Evolutionary conservation across 1,139 yeast genomes (phyloP), one percentile per base, ranked within the genome.

Genomic region (Candida pseudoviswanathii): DNA sequence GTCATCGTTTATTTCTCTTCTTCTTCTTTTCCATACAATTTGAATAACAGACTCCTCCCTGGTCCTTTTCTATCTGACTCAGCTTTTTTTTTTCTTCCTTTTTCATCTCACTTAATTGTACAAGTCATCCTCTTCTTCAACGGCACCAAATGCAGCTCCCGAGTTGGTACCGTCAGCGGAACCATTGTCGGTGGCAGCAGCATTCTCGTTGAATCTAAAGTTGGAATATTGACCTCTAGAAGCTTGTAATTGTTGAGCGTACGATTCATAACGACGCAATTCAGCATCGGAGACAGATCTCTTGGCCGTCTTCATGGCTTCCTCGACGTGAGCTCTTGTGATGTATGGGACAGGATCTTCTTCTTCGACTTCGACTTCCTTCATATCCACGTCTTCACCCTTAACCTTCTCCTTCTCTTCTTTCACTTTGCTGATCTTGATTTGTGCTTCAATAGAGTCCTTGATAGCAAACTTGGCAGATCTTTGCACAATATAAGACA

Each of bases 241-340:
- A 47, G 96, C 89, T 71, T 86, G 95, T 69, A 95, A 81, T 74
- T 94, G 97, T 71, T 91, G 97, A 50, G 99, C 97, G 65, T 92
- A 95, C 11, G 98, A 96, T 76, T 95, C 99, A 68, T 95, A 95
- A 75, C 99, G 94, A 75, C 99, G 94, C 65, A 95, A 82, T 73
- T 95, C 99, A 43, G 97, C 88, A 67, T 95, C 99, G 43, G 96
- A 86, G 50, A 95, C 99, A 49, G 97, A 91, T 64, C 98, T 89
- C 73, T 91, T 88, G 49, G 99, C 99, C 1, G 98, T 91, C 84
- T 92, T 91, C 99, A 95, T 95, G 46, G 99, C 99, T 77, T 94
- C 99, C 72, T 95, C 97, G 64, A 95, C 90, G 70, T 91, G 97
- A 47, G 86, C 86, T 65, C 89, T 87, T 38, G 97, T 89, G 64